phyloP scores from a whole-genome alignment of 768 basidiomycete species.

The Mycena metata region DNA sequence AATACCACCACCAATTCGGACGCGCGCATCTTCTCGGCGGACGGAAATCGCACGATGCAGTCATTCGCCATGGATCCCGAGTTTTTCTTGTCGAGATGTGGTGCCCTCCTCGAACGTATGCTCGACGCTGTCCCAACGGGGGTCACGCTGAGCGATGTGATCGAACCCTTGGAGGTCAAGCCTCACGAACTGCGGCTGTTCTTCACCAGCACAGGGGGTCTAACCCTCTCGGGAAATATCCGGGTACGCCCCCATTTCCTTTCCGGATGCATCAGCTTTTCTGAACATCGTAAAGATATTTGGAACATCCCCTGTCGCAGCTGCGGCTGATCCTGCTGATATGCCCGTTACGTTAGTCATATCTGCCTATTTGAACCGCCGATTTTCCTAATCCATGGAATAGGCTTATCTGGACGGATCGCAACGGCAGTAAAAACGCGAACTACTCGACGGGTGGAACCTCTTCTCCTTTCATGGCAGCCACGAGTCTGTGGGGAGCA shows the following conservation, averaged over 20 bases:
- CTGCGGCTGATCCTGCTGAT: conserved; percentile 10
- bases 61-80: conserved; percentile 10
- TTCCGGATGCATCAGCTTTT: too few species aligned
- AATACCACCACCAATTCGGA: conserved; percentile 23
- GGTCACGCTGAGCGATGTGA: conserved; percentile 24
- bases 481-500: conserved; percentile 30
- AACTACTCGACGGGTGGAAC: conserved; percentile 16
- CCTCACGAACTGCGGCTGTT: conserved; percentile 15
- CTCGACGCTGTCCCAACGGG: conserved; percentile 23
- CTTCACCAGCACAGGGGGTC: conserved; percentile 13
- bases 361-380: conserved; percentile 38
- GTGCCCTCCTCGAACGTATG: conserved; percentile 25
- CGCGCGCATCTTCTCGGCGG: conserved; percentile 17
- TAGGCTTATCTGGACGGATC: conserved; percentile 30
- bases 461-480: neutral
- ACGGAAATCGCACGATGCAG: conserved; percentile 26
- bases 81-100: conserved; percentile 16
- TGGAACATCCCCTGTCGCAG: conserved; percentile 20
- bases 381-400: neutral
- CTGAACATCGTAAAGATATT: conserved; percentile 20
- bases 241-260: conserved; percentile 3
- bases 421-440: conserved; percentile 6
- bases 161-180: conserved; percentile 29
- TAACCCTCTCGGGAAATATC: conserved; percentile 13
- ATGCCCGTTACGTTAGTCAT: conserved; percentile 24